Base-by-base conservation (phyloP, 2,329 filamentous ascomycete genomes). In the Aspergillus candidus region DNA sequence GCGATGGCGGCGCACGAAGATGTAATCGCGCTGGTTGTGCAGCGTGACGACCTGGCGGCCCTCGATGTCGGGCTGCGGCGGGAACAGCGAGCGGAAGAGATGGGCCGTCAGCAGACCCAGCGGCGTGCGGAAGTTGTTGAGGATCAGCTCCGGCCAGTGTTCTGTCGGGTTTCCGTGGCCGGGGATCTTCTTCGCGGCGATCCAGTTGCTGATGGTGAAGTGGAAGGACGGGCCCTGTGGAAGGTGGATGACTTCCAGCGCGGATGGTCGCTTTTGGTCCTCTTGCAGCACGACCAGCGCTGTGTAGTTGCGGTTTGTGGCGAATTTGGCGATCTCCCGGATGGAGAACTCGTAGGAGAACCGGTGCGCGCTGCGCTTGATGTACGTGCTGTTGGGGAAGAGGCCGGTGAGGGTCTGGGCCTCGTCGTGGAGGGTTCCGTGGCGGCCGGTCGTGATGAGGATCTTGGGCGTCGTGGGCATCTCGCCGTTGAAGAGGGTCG, bases 91-190 rank as follows among this genome's bases (percentile, higher is more conserved):
- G 51, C 84, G 79, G 72, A 98, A 93, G 1, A 96, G 73, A 58
- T 88, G 83, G 7, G 90, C 91, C 0, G 90, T 88, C 32, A 97
- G 73, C 8, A 95, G 74, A 69, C 93, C 93, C 2, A 98, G 76
- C 0, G 91, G 88, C 0, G 93, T 98, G 58, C 86, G 85, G 75
- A 98, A 98, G 63, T 93, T 91, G 69, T 97, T 97, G 40, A 96
- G 76, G 31, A 94, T 77, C 22, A 96, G 75, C 68, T 96, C 91
- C 1, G 90, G 89, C 60, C 88, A 88, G 69, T 96, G 90, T 38
- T 87, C 85, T 1, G 91, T 96, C 0, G 89, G 80, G 54, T 90
- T 91, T 69, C 82, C 93, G 63, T 98, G 91, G 2, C 91, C 90
- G 0, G 89, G 88, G 11, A 98, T 76, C 52, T 86, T 87, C 62